phyloP scores from a whole-genome alignment of 257 asterid species.

The Solanum rostratum region DNA sequence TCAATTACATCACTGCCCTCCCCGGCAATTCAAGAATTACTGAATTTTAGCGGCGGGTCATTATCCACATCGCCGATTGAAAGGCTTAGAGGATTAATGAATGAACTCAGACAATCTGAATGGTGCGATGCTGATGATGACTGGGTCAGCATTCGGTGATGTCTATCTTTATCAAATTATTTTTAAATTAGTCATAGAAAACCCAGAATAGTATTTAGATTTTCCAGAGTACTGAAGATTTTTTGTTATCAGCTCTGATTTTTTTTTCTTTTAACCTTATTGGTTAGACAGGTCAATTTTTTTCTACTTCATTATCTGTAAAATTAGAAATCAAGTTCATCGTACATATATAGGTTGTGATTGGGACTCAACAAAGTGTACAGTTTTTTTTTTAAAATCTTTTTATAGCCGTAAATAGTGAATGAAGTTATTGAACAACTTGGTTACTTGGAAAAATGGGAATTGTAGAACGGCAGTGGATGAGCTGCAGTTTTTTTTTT shows the following conservation, averaged over 20 bases:
- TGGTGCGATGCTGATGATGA: constrained; percentile 44
- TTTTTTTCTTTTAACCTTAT: neutral
- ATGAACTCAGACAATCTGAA: constrained; percentile 8
- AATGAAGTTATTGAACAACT: neutral
- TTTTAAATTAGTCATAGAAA: neutral
- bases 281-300: neutral
- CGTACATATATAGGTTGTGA: neutral
- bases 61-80: constrained; percentile 24
- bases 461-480: neutral
- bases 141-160: constrained; percentile 64
- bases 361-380: neutral
- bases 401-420: neutral
- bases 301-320: neutral
- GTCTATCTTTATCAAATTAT: neutral
- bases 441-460: constrained; percentile 18
- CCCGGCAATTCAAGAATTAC: constrained; percentile 2
- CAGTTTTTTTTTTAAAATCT: neutral
- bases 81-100: constrained; percentile 27
- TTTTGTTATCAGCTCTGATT: constrained; percentile 2
- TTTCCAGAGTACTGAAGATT: constrained; percentile 4
- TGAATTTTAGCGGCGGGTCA: constrained; percentile 10
- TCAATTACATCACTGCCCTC: constrained; percentile 36
- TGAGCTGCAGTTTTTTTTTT: constrained; percentile 2
- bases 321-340: neutral
- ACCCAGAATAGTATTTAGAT: neutral